Conservation (phyloP, 495 filamentous ascomycete genomes). For the Coniosporium apollinis region DNA sequence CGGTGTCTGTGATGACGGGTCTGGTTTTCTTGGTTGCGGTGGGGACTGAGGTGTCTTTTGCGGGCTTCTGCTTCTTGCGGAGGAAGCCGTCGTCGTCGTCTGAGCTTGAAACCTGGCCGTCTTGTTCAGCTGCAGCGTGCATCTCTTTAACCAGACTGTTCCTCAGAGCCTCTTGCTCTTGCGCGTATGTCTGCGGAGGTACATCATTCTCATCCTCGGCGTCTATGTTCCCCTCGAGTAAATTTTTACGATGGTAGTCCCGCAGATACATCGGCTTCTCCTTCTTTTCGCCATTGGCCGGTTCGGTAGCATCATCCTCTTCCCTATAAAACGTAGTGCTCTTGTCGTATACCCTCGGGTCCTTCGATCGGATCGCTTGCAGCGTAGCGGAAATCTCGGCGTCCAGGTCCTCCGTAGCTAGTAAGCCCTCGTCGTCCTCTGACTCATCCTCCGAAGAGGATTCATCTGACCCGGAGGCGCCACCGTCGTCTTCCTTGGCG, state of each 20-base stretch:
- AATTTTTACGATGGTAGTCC: constrained; percentile 80
- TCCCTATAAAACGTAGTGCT: constrained; percentile 57
- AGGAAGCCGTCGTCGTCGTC: constrained; percentile 49
- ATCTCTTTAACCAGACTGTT: constrained; percentile 60
- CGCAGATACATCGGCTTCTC: constrained; percentile 73
- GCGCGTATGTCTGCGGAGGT: constrained; percentile 51
- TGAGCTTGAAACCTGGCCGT: constrained; percentile 26
- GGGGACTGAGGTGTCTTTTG: constrained; percentile 4
- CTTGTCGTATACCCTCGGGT: constrained; percentile 77
- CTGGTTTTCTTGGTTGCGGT: constrained; percentile 4
- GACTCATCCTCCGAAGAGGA: constrained; percentile 50
- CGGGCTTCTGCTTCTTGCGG: constrained; percentile 14
- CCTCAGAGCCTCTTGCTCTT: constrained; percentile 76
- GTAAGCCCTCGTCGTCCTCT: constrained; percentile 77
- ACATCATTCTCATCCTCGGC: constrained; percentile 36
- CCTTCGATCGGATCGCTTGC: constrained; percentile 70
- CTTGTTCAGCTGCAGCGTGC: constrained; percentile 40
- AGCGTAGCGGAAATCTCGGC: constrained; percentile 72
- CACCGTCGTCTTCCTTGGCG: constrained; percentile 24
- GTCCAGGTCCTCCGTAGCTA: constrained; percentile 69
- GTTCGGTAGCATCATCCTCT: constrained; percentile 29
- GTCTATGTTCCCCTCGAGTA: constrained; percentile 45
- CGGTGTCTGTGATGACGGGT: constrained; percentile 35
- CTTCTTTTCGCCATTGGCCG: constrained; percentile 32
- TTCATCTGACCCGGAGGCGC: constrained; percentile 24